Evolutionary conservation across 352 stramenopile species (phyloP).

Genomic region (Globisporangium cystogenes): DNA sequence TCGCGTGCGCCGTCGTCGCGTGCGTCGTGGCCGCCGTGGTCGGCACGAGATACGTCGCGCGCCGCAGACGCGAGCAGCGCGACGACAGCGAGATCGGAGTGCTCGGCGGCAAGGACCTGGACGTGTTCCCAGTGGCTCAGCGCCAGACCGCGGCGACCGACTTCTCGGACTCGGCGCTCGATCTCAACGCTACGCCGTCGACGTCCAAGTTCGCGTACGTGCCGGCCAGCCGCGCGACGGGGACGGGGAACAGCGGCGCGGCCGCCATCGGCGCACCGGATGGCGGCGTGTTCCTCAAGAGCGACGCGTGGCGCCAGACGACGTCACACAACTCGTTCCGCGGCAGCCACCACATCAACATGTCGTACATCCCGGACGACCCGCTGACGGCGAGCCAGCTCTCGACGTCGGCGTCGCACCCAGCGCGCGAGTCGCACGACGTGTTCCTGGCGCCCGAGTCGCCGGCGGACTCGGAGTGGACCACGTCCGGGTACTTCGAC

Average conservation of each 20-base stretch:
- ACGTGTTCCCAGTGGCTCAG: not conserved
- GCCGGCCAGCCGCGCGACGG: not conserved
- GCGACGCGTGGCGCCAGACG: conserved; percentile 8
- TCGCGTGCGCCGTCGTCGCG: conserved; percentile 4
- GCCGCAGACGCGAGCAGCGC: not conserved
- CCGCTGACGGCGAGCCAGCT: conserved; percentile 9
- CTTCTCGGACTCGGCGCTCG: conserved; percentile 7
- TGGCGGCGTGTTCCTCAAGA: conserved; percentile 5
- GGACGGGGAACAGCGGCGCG: not conserved
- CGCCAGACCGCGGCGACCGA: not conserved
- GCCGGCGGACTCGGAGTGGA: conserved; percentile 5
- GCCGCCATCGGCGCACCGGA: not conserved
- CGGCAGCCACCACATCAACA: conserved; percentile 10
- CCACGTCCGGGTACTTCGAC: conserved; percentile 5
- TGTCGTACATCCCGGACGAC: conserved; percentile 6
- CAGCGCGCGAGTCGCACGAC: conserved; percentile 6
- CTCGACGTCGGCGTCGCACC: not conserved
- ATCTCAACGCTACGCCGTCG: conserved; percentile 7
- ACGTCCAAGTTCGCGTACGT: conserved; percentile 5
- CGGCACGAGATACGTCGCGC: conserved; percentile 3
- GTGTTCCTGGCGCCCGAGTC: not conserved
- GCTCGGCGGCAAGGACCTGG: not conserved
- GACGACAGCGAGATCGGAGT: not conserved
- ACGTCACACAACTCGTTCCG: conserved; percentile 10
- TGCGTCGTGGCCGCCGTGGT: conserved; percentile 7